phyloP scores from a whole-genome alignment of 331 rosid genomes.

The Erythrophleum ivorense region DNA sequence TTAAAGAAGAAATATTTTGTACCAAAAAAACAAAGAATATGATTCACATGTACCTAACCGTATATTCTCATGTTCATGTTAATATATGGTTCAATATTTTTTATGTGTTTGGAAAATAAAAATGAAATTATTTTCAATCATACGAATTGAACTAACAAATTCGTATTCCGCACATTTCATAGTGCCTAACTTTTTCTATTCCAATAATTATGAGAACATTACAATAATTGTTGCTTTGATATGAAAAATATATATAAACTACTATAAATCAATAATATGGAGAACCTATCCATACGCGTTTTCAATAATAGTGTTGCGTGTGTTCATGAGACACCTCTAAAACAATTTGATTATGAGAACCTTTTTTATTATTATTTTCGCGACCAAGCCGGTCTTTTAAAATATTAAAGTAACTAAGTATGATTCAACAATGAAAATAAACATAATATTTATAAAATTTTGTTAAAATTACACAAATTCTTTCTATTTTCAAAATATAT shows the following conservation, averaged over 20 bases:
- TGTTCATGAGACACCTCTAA: not conserved
- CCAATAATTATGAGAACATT: not conserved
- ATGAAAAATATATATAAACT: not conserved
- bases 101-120: not conserved
- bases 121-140: not conserved
- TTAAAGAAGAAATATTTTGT: not conserved
- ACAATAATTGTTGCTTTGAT: slow-evolving; percentile 16
- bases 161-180: not conserved
- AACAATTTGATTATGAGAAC: not conserved
- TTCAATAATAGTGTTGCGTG: slow-evolving; percentile 3
- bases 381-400: not conserved
- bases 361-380: not conserved
- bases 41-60: not conserved
- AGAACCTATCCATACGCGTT: not conserved
- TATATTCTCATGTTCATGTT: not conserved
- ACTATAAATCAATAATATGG: not conserved
- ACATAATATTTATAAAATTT: too few species aligned
- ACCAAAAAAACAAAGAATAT: not conserved
- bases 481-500: too few species aligned
- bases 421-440: not conserved
- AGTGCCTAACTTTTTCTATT: not conserved
- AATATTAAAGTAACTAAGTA: not conserved
- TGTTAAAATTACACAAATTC: too few species aligned
- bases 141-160: not conserved
- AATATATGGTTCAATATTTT: not conserved